phyloP scores from a whole-genome alignment of 306 rosid genomes.

The Cicer chorassanicum region DNA sequence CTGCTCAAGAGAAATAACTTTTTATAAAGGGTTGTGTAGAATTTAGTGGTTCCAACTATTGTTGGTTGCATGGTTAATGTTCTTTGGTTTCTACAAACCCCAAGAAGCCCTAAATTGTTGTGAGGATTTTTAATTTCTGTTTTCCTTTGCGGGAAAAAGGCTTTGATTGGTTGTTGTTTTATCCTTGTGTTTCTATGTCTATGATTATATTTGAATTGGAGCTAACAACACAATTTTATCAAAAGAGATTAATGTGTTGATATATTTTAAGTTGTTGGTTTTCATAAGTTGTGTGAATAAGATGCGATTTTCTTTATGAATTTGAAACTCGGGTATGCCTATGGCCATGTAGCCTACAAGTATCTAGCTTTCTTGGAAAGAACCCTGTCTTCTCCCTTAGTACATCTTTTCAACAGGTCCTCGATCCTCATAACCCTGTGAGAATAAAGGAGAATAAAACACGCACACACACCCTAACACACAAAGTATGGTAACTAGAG shows the following conservation, averaged over 20 bases:
- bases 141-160: not conserved
- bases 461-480: not conserved
- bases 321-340: constrained; percentile 3
- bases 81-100: constrained; percentile 2
- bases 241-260: not conserved
- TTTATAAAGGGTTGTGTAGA: constrained; percentile 24
- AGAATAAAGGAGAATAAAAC: not conserved
- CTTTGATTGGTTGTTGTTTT: not conserved
- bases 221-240: constrained; percentile 5
- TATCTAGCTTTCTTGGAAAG: too few relatives aligned
- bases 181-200: not conserved
- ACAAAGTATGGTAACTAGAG: not conserved
- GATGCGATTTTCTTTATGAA: not conserved
- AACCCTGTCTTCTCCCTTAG: not conserved
- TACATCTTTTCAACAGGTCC: not conserved
- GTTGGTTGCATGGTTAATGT: constrained; percentile 18
- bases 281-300: not conserved
- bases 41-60: constrained; percentile 23
- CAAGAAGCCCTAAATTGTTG: not conserved
- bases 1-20: constrained; percentile 25
- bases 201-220: constrained; percentile 2
- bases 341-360: not conserved
- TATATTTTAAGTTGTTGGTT: constrained; percentile 7
- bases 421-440: not conserved
- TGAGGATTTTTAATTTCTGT: constrained; percentile 11